A percentile compares a stretch with the other conserved stretches of the same genome.
Conservation (phyloP, 2,329 filamentous ascomycete species). For the Fonsecaea erecta region DNA sequence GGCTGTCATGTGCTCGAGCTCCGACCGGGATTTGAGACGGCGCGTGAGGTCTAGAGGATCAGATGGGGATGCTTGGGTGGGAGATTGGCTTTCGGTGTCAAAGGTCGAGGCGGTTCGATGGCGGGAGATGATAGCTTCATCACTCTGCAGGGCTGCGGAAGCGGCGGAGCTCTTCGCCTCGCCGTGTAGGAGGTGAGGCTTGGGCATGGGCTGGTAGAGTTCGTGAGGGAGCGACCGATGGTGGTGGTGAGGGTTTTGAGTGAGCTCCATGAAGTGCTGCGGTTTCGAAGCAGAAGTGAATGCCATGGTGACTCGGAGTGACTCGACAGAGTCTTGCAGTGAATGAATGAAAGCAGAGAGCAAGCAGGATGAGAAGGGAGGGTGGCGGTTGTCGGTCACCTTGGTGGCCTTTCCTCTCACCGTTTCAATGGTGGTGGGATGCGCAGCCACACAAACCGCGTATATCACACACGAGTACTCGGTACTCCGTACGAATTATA, state of each 20-base stretch:
- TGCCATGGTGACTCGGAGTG: neutral
- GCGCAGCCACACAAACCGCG: neutral
- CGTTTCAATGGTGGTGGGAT: neutral
- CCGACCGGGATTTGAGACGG: constrained; percentile 74
- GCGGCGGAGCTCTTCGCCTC: constrained; percentile 34
- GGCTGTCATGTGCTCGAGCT: constrained; percentile 77
- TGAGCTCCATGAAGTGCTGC: constrained; percentile 32
- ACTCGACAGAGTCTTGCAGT: neutral
- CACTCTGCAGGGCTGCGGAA: constrained; percentile 4
- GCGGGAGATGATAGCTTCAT: constrained; percentile 30
- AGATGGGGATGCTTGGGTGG: constrained; percentile 65
- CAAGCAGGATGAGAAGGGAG: neutral
- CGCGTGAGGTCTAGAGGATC: constrained; percentile 83
- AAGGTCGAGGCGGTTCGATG: constrained; percentile 37
- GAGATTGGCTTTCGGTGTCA: constrained; percentile 56
- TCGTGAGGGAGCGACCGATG: constrained; percentile 18
- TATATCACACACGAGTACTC: neutral
- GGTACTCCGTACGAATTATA: no score
- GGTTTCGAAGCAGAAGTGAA: constrained; percentile 14
- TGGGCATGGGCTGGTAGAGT: constrained; percentile 25
- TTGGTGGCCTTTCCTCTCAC: neutral
- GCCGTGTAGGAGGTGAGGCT: constrained; percentile 31
- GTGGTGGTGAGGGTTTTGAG: constrained; percentile 28
- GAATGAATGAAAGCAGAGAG: neutral
- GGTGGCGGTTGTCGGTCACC: neutral